Conservation (phyloP, 345 rosid genomes). For the Geranium brycei region DNA sequence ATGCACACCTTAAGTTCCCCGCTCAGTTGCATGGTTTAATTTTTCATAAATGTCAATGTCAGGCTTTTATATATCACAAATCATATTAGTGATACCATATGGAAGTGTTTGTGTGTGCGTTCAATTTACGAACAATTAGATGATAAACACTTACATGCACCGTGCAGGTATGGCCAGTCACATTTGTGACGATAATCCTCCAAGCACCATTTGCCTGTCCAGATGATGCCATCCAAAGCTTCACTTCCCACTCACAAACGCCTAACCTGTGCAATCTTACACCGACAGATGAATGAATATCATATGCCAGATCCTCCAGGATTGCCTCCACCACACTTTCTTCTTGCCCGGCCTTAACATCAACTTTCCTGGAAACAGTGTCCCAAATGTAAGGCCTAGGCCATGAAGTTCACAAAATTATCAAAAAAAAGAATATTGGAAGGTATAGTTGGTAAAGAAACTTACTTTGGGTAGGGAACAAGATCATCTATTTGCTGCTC, state of each 20-base stretch:
- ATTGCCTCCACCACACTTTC: slow-evolving; percentile 57
- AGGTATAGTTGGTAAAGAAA: background rate
- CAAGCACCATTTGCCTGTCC: slow-evolving; percentile 92
- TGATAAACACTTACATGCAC: slow-evolving; percentile 53
- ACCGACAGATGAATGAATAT: slow-evolving; percentile 68
- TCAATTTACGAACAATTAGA: background rate
- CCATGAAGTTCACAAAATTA: slow-evolving; percentile 1
- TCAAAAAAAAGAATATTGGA: background rate
- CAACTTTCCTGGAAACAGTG: slow-evolving; percentile 58
- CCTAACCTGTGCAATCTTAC: slow-evolving; percentile 86
- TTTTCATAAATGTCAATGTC: no score
- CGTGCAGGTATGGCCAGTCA: slow-evolving; percentile 89
- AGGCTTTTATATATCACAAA: no score
- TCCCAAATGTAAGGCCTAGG: slow-evolving; percentile 14
- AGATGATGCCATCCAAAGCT: slow-evolving; percentile 75
- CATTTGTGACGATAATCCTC: slow-evolving; percentile 80
- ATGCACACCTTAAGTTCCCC: no score
- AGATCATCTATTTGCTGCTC: slow-evolving; percentile 89
- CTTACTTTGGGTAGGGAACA: slow-evolving; percentile 71
- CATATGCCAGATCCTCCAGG: slow-evolving; percentile 64
- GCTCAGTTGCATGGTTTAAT: no score
- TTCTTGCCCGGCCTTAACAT: slow-evolving; percentile 51
- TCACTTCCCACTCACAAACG: slow-evolving; percentile 97
- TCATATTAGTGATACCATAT: no score
- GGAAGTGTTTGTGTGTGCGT: background rate